These are phyloP conservation scores for Populus deltoides DNA, from an alignment of 345 rosid species.

Conservation along the genomic window DNA sequence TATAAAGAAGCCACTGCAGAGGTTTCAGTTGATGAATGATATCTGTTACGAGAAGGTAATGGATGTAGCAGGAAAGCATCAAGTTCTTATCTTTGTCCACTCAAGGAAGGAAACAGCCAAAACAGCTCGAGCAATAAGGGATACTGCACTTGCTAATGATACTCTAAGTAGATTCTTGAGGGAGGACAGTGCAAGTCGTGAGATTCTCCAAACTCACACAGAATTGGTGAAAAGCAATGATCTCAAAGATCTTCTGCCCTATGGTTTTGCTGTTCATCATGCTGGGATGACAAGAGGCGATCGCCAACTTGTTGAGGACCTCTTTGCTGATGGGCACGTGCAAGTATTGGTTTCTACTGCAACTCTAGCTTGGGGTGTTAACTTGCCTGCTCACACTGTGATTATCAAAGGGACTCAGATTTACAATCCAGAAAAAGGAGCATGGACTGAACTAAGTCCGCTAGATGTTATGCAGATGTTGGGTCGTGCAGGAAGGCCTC, in stretches of 20 bases:
- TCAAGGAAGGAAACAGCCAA: conserved; percentile 93
- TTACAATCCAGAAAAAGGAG: conserved; percentile 96
- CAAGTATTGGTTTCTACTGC: conserved; percentile 95
- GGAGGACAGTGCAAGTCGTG: conserved; percentile 83
- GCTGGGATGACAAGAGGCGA: conserved; percentile 92
- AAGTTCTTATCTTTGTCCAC: conserved; percentile 94
- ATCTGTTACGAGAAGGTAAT: conserved; percentile 86
- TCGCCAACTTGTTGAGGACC: conserved; percentile 79
- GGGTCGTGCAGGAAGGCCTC: conserved; percentile 99
- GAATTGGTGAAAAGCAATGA: conserved; percentile 70
- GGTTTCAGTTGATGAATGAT: conserved; percentile 97
- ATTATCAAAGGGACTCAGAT: conserved; percentile 95
- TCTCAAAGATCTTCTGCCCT: conserved; percentile 78
- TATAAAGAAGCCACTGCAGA: conserved; percentile 86
- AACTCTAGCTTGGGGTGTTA: conserved; percentile 99
- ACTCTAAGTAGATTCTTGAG: conserved; percentile 77
- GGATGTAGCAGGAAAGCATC: conserved; percentile 91
- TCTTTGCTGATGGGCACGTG: conserved; percentile 67
- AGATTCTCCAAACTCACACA: conserved; percentile 67
- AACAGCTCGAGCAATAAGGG: conserved; percentile 78
- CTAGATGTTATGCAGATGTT: conserved; percentile 99
- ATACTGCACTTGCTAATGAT: conserved; percentile 83
- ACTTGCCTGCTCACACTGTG: conserved; percentile 88
- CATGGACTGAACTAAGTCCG: conserved; percentile 94
- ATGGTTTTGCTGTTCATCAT: conserved; percentile 93